Evolutionary conservation across 2,329 filamentous ascomycete genomes (phyloP), one percentile per base, ranked within the genome.

Genomic region (Ceratocystis papillata): DNA sequence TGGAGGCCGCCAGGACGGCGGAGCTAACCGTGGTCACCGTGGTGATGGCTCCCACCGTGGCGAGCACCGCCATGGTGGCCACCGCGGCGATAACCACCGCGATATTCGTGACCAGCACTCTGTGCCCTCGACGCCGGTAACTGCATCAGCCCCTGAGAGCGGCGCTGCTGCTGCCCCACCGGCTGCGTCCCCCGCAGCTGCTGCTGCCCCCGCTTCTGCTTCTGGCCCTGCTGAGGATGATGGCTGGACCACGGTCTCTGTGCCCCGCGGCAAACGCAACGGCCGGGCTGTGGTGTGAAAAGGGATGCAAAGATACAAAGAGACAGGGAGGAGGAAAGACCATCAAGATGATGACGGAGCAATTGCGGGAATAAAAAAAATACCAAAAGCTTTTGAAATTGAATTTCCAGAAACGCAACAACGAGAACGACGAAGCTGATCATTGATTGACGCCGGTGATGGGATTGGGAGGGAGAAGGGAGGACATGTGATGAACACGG

Each of bases 191-290:
- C 71, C 73, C 12, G 71, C 73, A 55, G 71, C 70, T 37, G 73
- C 70, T 46, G 73, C 70, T 46, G 70, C 72, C 65, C 67, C 71
- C 44, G 70, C 48, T 28, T 33, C 63, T 12, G 22, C 61, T 30
- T 48, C 76, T 45, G 75, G 77, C 63, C 74, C 77, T 48, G 74
- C 77, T 62, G 81, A 83, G 60, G 83, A 83, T 46, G 84, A 87
- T 72, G 84, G 84, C 70, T 87, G 84, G 84, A 85, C 82, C 69
- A 87, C 82, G 30, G 84, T 85, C 65, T 69, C 75, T 64, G 69
- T 67, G 65, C 55, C 66, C 65, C 70, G 70, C 44, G 68, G 70
- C 63, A 70, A 53, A 37, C 68, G 59, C 45, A 62, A 55, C 28
- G 55, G 62, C 17, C 64, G 64, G 55, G 46, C 64, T 45, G 33